phyloP scores from a whole-genome alignment of 148 eudicot species.

The Rhododendron ovatum region DNA sequence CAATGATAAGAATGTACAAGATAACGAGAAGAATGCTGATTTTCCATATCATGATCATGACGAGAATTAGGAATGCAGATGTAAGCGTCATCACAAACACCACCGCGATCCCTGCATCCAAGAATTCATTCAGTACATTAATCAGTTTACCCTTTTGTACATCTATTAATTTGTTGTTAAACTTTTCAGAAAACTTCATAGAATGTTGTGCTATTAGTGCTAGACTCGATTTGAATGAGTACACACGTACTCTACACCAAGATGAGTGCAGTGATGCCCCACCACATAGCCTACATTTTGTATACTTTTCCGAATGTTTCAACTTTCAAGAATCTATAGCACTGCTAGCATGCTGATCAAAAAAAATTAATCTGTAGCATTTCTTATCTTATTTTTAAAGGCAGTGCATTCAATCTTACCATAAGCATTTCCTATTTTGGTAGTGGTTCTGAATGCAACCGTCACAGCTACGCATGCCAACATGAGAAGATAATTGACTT shows the following conservation, averaged over 20 bases:
- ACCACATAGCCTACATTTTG: no score
- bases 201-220: not conserved
- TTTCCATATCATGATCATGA: constrained; percentile 45
- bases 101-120: constrained; percentile 39
- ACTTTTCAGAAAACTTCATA: no score
- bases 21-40: constrained; percentile 20
- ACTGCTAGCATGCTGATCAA: no score
- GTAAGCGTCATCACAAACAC: constrained; percentile 40
- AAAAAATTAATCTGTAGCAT: not conserved
- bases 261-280: not conserved
- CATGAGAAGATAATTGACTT: constrained; percentile 49
- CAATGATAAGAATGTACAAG: constrained; percentile 19
- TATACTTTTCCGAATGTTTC: not conserved
- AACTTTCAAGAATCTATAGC: not conserved
- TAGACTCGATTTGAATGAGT: not conserved
- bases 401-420: constrained; percentile 15
- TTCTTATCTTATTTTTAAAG: not conserved
- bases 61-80: constrained; percentile 27
- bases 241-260: not conserved
- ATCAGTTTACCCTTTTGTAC: not conserved
- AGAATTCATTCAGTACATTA: not conserved
- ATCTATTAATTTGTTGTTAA: not conserved
- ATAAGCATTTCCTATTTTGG: constrained; percentile 44
- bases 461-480: constrained; percentile 40
- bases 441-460: constrained; percentile 37